phyloP scores from a whole-genome alignment of 2,329 filamentous ascomycete species.

The Xylaria sp. region DNA sequence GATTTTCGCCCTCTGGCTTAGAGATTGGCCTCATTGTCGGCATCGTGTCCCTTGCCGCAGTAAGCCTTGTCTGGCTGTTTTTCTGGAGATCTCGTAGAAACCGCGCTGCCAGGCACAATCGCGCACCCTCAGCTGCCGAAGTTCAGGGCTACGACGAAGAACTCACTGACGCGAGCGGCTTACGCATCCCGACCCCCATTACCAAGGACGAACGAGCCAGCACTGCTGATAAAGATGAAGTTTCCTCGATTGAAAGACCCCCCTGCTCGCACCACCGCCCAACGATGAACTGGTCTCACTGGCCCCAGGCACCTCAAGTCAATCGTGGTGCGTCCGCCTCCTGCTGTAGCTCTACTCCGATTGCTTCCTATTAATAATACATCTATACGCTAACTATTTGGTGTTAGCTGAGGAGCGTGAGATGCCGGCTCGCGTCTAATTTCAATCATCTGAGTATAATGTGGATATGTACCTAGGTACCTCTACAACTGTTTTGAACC shows the following conservation, averaged over 20 bases:
- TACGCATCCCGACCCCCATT: slow-evolving; percentile 25
- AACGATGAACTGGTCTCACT: slow-evolving; percentile 28
- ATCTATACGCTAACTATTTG: slow-evolving; percentile 1
- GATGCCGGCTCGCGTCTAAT: background rate
- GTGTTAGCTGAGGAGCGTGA: background rate
- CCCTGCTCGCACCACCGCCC: slow-evolving; percentile 15
- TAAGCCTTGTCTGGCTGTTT: slow-evolving; percentile 36
- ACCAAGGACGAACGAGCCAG: slow-evolving; percentile 31
- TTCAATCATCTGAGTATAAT: background rate
- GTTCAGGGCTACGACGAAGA: slow-evolving; percentile 14
- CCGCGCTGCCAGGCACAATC: slow-evolving; percentile 22
- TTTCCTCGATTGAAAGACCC: slow-evolving; percentile 27
- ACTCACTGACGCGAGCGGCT: slow-evolving; percentile 17
- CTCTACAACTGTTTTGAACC: background rate
- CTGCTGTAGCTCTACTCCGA: background rate
- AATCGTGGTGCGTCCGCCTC: slow-evolving; percentile 24
- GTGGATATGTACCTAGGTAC: background rate
- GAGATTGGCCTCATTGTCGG: slow-evolving; percentile 41
- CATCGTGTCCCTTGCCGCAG: slow-evolving; percentile 31
- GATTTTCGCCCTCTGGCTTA: slow-evolving; percentile 28
- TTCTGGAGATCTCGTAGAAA: slow-evolving; percentile 38
- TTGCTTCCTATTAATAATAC: no score
- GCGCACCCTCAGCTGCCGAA: background rate
- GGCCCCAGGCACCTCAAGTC: slow-evolving; percentile 14
- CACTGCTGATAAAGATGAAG: slow-evolving; percentile 29